Base-by-base conservation (phyloP, 345 rosid genomes). In the Moricandia arvensis region DNA sequence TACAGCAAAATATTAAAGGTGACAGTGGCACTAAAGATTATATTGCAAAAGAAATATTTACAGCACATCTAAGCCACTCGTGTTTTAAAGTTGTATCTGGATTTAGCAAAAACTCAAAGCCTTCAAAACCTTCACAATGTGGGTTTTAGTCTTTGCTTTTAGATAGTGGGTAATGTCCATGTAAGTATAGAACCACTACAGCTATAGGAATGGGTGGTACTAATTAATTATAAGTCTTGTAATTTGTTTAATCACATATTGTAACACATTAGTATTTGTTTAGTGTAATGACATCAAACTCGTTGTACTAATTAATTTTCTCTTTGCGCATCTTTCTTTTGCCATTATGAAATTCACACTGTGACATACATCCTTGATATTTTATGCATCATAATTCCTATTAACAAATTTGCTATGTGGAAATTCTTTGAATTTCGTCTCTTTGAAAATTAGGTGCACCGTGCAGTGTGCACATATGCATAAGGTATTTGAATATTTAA, bases 381-480 rank as follows among this genome's bases (percentile, higher is more conserved):
- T 18, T 29, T 12, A 58, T 43, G 12, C 1, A 58, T 60, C 29
- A 16, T 7, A 35, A 66, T 59, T 7, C 10, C 31, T 74, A 45
- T 66, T n/a, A 31, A 21, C 51, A 30, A 67, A 12, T 9, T 65
- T 13, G n/a, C 47, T 58, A 12, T 66, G 58, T 37, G n/a, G 8
- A 12, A 65, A 57, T 43, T 45, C 49, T 10, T 26, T 45, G 7
- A 38, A 43, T 6, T 15, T 66, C 34, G 53, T 8, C 16, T 21
- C 21, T 12, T 18, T 43, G 1, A 1, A 18, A 45, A 18, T 7
- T 12, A 73, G 57, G 47, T 75, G 62, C 45, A 60, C 63, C 38
- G 34, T n/a, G n/a, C n/a, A n/a, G n/a, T 66, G 58, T 33, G 54
- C 34, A 59, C 55, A 68, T 68, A 33, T 68, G 63, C 68, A 35